Base-by-base conservation (phyloP, 176 grass and related monocot genomes). In the Saccharum spontaneum region DNA sequence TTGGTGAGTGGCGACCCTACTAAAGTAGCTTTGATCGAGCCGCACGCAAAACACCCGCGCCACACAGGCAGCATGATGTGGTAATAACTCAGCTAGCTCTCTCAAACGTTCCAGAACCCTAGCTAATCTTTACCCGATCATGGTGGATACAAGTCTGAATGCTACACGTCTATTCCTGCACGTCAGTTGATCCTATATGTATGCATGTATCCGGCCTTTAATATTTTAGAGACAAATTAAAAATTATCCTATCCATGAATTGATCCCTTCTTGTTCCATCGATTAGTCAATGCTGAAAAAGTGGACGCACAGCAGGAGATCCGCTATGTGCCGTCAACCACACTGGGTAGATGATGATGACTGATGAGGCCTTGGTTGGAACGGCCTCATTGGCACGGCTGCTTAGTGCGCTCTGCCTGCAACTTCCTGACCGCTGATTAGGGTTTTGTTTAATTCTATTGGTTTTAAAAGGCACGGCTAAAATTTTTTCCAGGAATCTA, bases 21-120 rank as follows among this genome's bases (percentile, higher is more conserved):
- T 73, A 23, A 74, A 74, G 46, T 41, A 43, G 12, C 78, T 74
- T 55, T 54, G 49, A 84, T 36, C 15, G 22, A 50, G 48, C 16
- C 12, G 18, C 15, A 5, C 12, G 18, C n/a, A 8, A 22, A 59
- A 71, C 48, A 9, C 64, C 31, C 11, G 46, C 15, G 82, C 59
- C 23, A 74, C 33, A 68, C 45, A 71, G 9, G 37, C 23, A 43
- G 43, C 43, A 74, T 10, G 44, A 1, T 13, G 63, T 30, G 77
- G 68, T 55, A 57, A 40, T 50, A 36, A 41, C 18, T 23, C 69
- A 10, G 46, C 72, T 52, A 10, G 24, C 34, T 26, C n/a, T 54
- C 81, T 43, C n/a, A 78, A 43, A 79, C 23, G 34, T 88, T 88
- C 87, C 75, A 73, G 81, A 83, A 72, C 66, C 52, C 23, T 28